Percentiles rank a stretch among this genome's conserved stretches.
phyloP scores from a whole-genome alignment of 2,329 filamentous ascomycete genomes.

The Lachnellula subtilissima region DNA sequence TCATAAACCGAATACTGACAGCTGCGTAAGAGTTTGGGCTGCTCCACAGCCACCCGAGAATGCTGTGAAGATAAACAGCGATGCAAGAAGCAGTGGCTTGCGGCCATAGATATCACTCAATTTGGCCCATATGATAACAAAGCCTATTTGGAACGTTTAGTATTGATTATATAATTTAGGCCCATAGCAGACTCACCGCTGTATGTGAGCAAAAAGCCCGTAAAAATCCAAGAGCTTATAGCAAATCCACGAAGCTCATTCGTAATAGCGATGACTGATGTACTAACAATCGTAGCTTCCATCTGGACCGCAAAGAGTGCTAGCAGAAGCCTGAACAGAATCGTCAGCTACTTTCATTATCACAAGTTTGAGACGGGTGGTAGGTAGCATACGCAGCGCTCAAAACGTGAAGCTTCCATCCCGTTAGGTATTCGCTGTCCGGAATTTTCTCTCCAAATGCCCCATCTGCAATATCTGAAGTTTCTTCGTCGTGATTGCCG shows the following conservation, averaged over 20 bases:
- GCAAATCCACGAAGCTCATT: not conserved
- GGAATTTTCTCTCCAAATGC: not conserved
- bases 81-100: not conserved
- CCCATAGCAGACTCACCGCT: not conserved
- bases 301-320: not conserved
- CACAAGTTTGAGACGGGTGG: not conserved
- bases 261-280: not conserved
- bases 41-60: not conserved
- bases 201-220: not conserved
- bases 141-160: not conserved
- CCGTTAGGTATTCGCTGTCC: not conserved
- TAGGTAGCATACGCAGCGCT: not conserved
- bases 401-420: not conserved
- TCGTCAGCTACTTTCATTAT: not conserved
- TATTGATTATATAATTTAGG: not conserved
- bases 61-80: not conserved
- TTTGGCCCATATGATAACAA: not conserved
- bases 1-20: not conserved
- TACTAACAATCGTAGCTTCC: not conserved
- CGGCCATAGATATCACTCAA: not conserved
- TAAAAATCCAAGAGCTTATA: not conserved
- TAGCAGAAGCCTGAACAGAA: not conserved
- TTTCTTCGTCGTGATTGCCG: not conserved
- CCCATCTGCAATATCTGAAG: not conserved
- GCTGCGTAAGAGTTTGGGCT: not conserved